Conservation (phyloP, 257 asterid genomes). For the Forsythia suspensa region DNA sequence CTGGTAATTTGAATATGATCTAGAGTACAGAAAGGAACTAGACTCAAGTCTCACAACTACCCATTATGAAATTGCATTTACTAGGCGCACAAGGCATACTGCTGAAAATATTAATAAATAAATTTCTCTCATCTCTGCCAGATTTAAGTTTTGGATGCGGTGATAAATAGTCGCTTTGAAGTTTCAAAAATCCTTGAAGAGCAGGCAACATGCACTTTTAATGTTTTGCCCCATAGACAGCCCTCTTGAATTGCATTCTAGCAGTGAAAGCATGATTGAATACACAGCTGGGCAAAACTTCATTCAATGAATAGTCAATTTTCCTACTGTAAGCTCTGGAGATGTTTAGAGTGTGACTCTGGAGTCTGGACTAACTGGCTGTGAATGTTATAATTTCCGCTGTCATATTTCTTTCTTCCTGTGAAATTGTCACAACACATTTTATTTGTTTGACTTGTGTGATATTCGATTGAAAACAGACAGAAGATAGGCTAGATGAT, state of each 20-base stretch:
- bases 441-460: neutral
- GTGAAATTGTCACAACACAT: neutral
- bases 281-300: neutral
- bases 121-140: neutral
- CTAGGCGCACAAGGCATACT: neutral
- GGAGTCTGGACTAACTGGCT: neutral
- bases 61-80: neutral
- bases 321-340: neutral
- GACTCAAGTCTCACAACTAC: neutral
- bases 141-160: neutral
- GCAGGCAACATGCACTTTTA: neutral
- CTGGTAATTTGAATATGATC: neutral
- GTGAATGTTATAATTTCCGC: neutral
- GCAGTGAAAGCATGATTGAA: neutral
- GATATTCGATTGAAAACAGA: neutral
- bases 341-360: neutral
- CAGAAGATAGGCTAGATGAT: constrained; percentile 4
- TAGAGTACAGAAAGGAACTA: neutral
- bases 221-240: neutral
- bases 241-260: neutral
- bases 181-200: neutral
- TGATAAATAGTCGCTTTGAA: neutral
- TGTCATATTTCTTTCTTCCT: neutral
- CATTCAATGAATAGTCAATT: neutral
- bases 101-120: neutral